A percentile compares a stretch with the other conserved stretches of the same genome.
These are phyloP conservation scores for Knoxdaviesia capensis DNA, from an alignment of 2,329 filamentous ascomycete species.

Conservation along the genomic window DNA sequence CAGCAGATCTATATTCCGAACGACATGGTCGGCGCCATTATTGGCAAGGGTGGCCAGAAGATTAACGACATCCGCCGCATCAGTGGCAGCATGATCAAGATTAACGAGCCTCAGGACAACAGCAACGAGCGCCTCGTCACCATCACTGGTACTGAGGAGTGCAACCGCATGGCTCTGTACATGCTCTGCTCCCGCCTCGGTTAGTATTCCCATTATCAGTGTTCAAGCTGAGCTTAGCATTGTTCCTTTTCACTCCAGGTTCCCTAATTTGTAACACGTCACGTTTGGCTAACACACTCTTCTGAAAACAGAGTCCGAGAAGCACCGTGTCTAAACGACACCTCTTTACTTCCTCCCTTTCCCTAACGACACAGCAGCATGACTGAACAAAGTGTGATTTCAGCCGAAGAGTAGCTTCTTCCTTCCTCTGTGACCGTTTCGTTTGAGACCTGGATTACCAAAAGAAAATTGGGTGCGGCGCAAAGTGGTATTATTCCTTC, in stretches of 20 bases:
- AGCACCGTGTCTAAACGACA: slow-evolving; percentile 18
- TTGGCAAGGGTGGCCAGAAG: slow-evolving; percentile 94
- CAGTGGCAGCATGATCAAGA: slow-evolving; percentile 96
- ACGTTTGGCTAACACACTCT: slow-evolving; percentile 5
- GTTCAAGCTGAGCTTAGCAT: not conserved
- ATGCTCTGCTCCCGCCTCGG: slow-evolving; percentile 97
- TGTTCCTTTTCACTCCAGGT: not conserved
- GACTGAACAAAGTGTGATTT: too few species aligned
- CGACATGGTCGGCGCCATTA: slow-evolving; percentile 98
- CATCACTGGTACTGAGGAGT: slow-evolving; percentile 92
- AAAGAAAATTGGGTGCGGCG: too few species aligned
- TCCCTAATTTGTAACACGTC: not conserved
- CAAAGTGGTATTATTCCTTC: not conserved
- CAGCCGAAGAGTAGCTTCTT: too few species aligned
- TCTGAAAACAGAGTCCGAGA: slow-evolving; percentile 19
- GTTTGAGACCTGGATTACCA: too few species aligned
- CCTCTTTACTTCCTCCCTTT: not conserved
- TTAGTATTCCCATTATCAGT: slow-evolving; percentile 22
- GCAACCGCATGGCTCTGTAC: slow-evolving; percentile 98
- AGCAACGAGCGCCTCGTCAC: slow-evolving; percentile 96
- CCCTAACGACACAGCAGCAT: not conserved
- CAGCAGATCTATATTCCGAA: slow-evolving; percentile 99
- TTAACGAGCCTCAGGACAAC: slow-evolving; percentile 97
- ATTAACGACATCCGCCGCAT: slow-evolving; percentile 98
- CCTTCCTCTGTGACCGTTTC: too few species aligned